Percentiles rank a stretch among this genome's conserved stretches.
Conservation (phyloP, 805 yeast species). For the Candida khao-thaluensis region DNA sequence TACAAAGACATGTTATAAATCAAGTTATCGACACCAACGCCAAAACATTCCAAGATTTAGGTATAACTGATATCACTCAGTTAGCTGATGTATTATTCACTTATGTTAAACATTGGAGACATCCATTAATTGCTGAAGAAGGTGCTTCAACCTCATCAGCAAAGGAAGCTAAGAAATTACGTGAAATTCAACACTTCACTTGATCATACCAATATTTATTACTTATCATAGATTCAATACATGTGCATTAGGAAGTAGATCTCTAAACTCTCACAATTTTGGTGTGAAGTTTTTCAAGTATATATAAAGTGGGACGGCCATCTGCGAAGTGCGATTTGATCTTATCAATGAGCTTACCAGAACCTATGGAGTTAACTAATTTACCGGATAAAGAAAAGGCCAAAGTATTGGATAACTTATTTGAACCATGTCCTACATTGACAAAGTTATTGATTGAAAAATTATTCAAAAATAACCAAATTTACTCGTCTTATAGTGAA, state of each 20-base stretch:
- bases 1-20: conserved; percentile 68
- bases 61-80: conserved; percentile 47
- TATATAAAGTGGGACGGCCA: too few relatives aligned
- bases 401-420: conserved; percentile 50
- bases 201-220: conserved; percentile 13
- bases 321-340: background rate
- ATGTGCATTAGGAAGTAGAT: background rate
- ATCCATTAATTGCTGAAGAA: conserved; percentile 47
- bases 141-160: conserved; percentile 35
- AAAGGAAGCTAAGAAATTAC: conserved; percentile 42
- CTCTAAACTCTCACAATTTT: too few relatives aligned
- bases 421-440: conserved; percentile 60
- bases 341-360: conserved; percentile 5
- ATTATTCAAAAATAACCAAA: conserved; percentile 18
- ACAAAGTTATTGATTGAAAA: conserved; percentile 31
- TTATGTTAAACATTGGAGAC: conserved; percentile 50
- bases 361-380: background rate
- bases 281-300: too few relatives aligned
- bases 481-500: conserved; percentile 22
- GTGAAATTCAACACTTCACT: conserved; percentile 46
- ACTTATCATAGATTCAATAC: background rate
- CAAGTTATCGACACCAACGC: conserved; percentile 63
- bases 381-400: conserved; percentile 6
- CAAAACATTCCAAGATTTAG: conserved; percentile 66
- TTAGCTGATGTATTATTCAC: conserved; percentile 46